These are phyloP conservation scores for Balamuthia mandrillaris DNA, from an alignment of 208 protist genomes.

Conservation along the genomic window DNA sequence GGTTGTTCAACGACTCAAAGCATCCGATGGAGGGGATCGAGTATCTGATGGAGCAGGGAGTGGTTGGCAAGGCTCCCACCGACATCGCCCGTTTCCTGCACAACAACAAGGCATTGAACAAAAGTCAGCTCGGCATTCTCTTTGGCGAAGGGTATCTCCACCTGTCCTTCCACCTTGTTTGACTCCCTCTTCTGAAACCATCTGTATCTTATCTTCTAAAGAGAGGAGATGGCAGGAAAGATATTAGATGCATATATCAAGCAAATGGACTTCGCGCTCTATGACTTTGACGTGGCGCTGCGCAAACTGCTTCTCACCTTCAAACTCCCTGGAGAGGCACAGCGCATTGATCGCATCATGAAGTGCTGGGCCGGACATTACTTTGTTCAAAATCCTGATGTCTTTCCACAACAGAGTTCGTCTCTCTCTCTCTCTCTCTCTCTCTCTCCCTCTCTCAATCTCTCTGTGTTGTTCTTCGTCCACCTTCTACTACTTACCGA, in stretches of 20 bases:
- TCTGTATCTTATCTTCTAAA: neutral
- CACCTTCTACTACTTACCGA: too few relatives aligned
- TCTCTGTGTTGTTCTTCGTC: too few relatives aligned
- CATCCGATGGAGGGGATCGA: neutral
- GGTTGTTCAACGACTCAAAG: neutral
- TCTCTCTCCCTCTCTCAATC: neutral
- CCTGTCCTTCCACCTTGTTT: too few relatives aligned
- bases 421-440: neutral
- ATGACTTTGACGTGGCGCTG: constrained; percentile 7
- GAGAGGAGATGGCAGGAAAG: neutral
- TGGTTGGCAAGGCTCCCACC: neutral
- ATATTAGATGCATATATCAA: neutral
- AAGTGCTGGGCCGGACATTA: constrained; percentile 86
- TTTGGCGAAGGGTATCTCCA: neutral
- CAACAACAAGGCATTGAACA: constrained; percentile 8
- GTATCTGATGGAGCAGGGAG: neutral
- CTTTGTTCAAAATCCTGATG: constrained; percentile 62
- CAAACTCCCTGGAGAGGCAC: constrained; percentile 83
- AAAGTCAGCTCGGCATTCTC: neutral
- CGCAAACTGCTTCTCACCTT: constrained; percentile 63
- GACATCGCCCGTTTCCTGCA: constrained; percentile 8
- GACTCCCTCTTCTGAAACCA: too few relatives aligned
- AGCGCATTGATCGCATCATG: constrained; percentile 91
- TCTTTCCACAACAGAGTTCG: constrained; percentile 34
- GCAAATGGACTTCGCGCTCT: constrained; percentile 10